A percentile compares a stretch with the other conserved stretches of the same genome.
Conservation (phyloP, 371 early-diverging fungal species). For the Actinomortierella ambigua region DNA sequence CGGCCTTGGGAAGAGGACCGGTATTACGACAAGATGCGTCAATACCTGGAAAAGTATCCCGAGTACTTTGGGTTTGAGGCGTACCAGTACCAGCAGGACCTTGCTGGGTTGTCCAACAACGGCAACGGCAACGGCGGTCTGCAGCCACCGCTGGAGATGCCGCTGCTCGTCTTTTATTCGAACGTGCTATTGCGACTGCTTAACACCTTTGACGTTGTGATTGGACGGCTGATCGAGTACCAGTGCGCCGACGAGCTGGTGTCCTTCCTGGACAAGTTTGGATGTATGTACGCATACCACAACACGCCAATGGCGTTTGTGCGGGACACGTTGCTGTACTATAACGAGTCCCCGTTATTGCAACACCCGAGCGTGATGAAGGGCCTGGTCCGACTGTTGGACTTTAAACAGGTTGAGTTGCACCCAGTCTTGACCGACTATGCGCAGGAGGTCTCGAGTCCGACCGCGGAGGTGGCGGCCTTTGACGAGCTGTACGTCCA, state of each 20-base stretch:
- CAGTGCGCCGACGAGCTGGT: slow-evolving; percentile 62
- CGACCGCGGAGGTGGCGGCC: slow-evolving; percentile 40
- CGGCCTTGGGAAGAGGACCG: slow-evolving; percentile 79
- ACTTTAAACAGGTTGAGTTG: slow-evolving; percentile 37
- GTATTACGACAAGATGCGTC: slow-evolving; percentile 67
- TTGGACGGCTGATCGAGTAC: slow-evolving; percentile 74
- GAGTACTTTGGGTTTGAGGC: slow-evolving; percentile 81
- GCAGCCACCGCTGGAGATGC: slow-evolving; percentile 61
- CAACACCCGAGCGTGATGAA: slow-evolving; percentile 62
- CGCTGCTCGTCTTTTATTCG: slow-evolving; percentile 74
- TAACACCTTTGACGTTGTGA: slow-evolving; percentile 66
- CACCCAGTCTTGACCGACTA: slow-evolving; percentile 52
- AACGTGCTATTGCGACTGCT: slow-evolving; percentile 72
- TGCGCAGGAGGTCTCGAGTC: slow-evolving; percentile 48
- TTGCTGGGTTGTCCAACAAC: slow-evolving; percentile 5
- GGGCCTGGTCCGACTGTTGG: slow-evolving; percentile 67
- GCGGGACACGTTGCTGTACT: slow-evolving; percentile 68
- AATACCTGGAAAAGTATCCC: slow-evolving; percentile 68
- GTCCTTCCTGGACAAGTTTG: slow-evolving; percentile 69
- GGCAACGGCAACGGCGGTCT: slow-evolving; percentile 39
- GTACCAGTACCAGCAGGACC: slow-evolving; percentile 47
- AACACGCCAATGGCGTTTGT: slow-evolving; percentile 73
- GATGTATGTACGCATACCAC: slow-evolving; percentile 71
- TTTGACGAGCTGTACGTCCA: slow-evolving; percentile 65
- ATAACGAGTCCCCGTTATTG: slow-evolving; percentile 65